Evolutionary conservation across 2,329 filamentous ascomycete species (phyloP).

Genomic region (Penicillium sp.): DNA sequence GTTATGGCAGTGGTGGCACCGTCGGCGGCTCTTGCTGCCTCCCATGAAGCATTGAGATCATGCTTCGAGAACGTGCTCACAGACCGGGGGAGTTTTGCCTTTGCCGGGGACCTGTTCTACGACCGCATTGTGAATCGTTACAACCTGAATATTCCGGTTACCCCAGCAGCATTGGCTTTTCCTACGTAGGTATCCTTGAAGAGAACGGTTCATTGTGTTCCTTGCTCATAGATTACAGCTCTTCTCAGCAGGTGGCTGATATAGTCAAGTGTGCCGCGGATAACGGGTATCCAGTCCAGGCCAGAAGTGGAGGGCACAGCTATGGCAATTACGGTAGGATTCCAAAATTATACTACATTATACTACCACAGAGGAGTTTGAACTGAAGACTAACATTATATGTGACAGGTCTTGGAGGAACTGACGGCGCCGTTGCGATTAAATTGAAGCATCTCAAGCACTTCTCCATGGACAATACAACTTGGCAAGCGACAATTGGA

Average conservation of each 20-base stretch:
- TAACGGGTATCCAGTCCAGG: constrained; percentile 47
- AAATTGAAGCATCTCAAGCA: constrained; percentile 31
- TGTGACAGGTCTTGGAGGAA: constrained; percentile 14
- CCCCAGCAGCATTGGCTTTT: not conserved
- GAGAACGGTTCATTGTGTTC: not conserved
- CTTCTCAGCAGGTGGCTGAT: constrained; percentile 41
- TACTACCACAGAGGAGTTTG: rapidly evolving
- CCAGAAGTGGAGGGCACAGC: constrained; percentile 54
- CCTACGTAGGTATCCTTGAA: not conserved
- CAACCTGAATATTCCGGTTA: not conserved
- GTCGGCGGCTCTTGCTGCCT: not conserved
- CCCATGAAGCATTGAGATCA: not conserved
- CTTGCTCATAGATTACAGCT: not conserved
- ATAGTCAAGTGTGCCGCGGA: constrained; percentile 48
- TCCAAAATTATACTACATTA: not conserved
- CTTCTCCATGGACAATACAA: constrained; percentile 32
- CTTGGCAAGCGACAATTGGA: constrained; percentile 35
- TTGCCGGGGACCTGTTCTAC: not conserved
- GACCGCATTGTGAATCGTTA: not conserved
- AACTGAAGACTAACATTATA: not conserved
- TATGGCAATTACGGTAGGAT: constrained; percentile 49
- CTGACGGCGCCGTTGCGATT: constrained; percentile 29
- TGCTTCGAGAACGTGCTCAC: not conserved
- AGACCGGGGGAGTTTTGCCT: not conserved
- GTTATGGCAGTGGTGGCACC: not conserved